Evolutionary conservation across 176 grass and related monocot species (phyloP), one percentile per base, ranked within the genome.

Genomic region (Bothriochloa decipiens): DNA sequence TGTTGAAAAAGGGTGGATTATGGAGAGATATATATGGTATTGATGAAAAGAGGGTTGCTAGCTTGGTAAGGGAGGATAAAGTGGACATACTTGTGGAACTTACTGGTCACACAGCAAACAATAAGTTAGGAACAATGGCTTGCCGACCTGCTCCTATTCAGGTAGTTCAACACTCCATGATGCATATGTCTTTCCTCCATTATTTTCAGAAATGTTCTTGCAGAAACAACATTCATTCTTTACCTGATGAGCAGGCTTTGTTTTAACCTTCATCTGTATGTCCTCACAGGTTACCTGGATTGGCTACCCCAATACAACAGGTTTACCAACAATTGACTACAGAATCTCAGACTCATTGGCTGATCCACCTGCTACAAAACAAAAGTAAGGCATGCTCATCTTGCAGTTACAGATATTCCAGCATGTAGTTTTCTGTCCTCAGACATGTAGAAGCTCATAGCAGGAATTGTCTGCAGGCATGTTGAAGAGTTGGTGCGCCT

Each of bases 231-330:
- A 25, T 47, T 28, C n/a, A 47, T 73, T 73, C 13, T 73, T 65
- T 81, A 23, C 83, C 36, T 73, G 13, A 61, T 57, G 0, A 72
- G 63, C 69, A 82, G 15, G 11, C 13, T 37, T 23, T 46, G 11
- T 74, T 78, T 82, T 75, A 76, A 86, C 40, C 61, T 82, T 41
- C 26, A 70, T 36, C 13, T 83, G 3, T 89, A 18, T 90, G 22
- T 32, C 13, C 66, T 20, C 71, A 42, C 79, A 99, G 96, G 96
- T 94, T 81, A 94, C 96, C 25, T 99, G 96, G 96, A 99, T 99
- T 84, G 96, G 96, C 62, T 99, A 99, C 84, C 96, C 96, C 85
- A 99, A 99, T 83, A 99, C 96, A 55, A 99, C 96, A 86, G 96
- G 96, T 89, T 87, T 96, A 83, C 96, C 96, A 83, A 87, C 93